Conservation (phyloP, 2,329 filamentous ascomycete genomes). For the Thelonectria blattea region DNA sequence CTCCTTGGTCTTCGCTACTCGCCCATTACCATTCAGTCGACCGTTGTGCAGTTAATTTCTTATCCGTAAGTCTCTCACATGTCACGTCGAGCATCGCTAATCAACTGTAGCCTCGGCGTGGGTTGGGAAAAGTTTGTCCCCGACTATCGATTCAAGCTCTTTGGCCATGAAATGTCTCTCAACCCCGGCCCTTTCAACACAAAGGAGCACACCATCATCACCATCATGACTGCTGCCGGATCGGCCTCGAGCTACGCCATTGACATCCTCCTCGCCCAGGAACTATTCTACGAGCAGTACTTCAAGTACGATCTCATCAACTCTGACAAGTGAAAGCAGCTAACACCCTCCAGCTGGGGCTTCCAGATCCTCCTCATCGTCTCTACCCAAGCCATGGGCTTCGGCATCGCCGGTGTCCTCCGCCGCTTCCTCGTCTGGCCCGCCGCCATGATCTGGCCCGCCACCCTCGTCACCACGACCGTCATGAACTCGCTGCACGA, state of each 20-base stretch:
- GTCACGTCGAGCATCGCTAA: background rate
- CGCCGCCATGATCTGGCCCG: conserved; percentile 64
- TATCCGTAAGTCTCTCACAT: conserved; percentile 50
- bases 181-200: conserved; percentile 65
- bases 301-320: too few species aligned
- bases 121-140: conserved; percentile 62
- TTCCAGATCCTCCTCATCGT: conserved; percentile 61
- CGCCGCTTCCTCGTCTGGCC: conserved; percentile 60
- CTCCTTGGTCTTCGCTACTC: conserved; percentile 66
- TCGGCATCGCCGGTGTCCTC: conserved; percentile 61
- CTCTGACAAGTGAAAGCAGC: too few species aligned
- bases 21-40: conserved; percentile 63
- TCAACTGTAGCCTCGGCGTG: conserved; percentile 47
- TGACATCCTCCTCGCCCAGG: conserved; percentile 55
- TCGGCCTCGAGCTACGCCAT: conserved; percentile 62
- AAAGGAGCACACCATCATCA: conserved; percentile 67
- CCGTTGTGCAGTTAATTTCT: conserved; percentile 66
- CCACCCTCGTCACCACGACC: conserved; percentile 58
- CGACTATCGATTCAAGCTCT: conserved; percentile 55
- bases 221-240: conserved; percentile 67
- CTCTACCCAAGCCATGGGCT: conserved; percentile 62
- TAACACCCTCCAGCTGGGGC: conserved; percentile 46
- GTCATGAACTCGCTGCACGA: conserved; percentile 57
- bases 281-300: conserved; percentile 62
- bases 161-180: conserved; percentile 61